phyloP scores from a whole-genome alignment of 2,329 filamentous ascomycete genomes.

The Trichoderma afroharzianum region DNA sequence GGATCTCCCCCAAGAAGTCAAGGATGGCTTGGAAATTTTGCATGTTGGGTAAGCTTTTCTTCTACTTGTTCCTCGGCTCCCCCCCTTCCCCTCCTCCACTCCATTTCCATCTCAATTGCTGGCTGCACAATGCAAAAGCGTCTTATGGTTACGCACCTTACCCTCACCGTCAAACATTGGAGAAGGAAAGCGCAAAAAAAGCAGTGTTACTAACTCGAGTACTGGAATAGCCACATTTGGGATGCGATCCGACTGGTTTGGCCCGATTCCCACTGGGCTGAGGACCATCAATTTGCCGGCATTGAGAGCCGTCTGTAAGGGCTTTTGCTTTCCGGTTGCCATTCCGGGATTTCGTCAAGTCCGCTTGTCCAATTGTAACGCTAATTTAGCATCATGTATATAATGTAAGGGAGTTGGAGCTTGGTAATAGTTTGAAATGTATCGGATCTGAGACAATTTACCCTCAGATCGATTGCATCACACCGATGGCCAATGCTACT shows the following conservation, averaged over 20 bases:
- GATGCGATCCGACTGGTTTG: constrained; percentile 88
- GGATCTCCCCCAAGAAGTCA: constrained; percentile 87
- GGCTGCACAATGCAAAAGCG: not conserved
- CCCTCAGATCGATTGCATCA: not conserved
- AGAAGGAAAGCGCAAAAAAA: not conserved
- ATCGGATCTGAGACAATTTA: constrained; percentile 5
- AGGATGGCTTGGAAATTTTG: constrained; percentile 79
- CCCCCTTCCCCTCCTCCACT: not conserved
- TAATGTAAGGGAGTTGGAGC: not conserved
- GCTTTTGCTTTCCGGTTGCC: not conserved
- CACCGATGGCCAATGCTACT: not conserved
- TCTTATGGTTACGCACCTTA: not conserved
- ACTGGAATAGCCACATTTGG: constrained; percentile 72
- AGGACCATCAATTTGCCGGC: constrained; percentile 62
- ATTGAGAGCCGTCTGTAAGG: constrained; percentile 75
- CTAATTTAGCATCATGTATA: not conserved
- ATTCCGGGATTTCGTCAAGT: not conserved
- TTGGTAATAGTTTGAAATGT: not conserved
- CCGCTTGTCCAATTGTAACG: not conserved
- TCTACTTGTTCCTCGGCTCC: constrained; percentile 6
- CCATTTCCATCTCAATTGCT: not conserved
- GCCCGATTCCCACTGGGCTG: constrained; percentile 84
- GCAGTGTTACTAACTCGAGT: constrained; percentile 29
- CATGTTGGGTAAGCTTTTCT: constrained; percentile 65
- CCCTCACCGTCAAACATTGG: not conserved